Evolutionary conservation across 352 stramenopile species (phyloP), one percentile per base, ranked within the genome.

Genomic region (Pelagophyceae sp.): DNA sequence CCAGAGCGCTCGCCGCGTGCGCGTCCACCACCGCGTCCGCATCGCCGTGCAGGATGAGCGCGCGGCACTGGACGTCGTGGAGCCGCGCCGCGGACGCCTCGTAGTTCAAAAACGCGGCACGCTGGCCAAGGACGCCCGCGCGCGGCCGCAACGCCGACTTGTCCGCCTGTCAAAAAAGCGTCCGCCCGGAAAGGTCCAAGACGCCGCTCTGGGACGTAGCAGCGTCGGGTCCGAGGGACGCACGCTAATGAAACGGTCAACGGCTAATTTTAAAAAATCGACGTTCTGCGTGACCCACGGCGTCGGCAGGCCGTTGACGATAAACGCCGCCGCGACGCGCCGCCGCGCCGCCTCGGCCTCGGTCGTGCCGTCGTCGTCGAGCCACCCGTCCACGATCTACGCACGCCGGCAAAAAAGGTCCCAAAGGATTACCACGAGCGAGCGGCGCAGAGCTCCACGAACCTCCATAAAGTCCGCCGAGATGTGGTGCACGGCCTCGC

Each of bases 21-120:
- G 37, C 5, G 38, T 74, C 67, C 35, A 74, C 35, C 35, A 74
- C 27, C 2, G 67, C 2, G 67, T 74, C 67, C 35, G 58, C 67
- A 37, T 74, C 67, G 67, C 67, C 67, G 67, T 74, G 67, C 19
- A 74, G 67, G 17, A 74, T 31, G 67, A 74, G 67, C 15, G 33
- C 33, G 35, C 35, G 67, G 23, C 23, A n/a, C 11, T 11, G 5
- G 58, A 67, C 27, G 58, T 11, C 58, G 15, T 11, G 11, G 58
- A 67, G 58, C 20, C 27, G 15, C 35, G 17, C 15, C 35, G 33
- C 33, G 67, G 15, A 1, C 20, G 33, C 67, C 5, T 11, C 5
- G 67, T 33, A 74, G 15, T 2, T 11, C 35, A 37, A 31, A 1
- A 74, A 20, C 1, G 33, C 67, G 2, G 20, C 20, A 0, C 15